phyloP scores from a whole-genome alignment of 2,329 filamentous ascomycete genomes.

The Alternaria sp. region DNA sequence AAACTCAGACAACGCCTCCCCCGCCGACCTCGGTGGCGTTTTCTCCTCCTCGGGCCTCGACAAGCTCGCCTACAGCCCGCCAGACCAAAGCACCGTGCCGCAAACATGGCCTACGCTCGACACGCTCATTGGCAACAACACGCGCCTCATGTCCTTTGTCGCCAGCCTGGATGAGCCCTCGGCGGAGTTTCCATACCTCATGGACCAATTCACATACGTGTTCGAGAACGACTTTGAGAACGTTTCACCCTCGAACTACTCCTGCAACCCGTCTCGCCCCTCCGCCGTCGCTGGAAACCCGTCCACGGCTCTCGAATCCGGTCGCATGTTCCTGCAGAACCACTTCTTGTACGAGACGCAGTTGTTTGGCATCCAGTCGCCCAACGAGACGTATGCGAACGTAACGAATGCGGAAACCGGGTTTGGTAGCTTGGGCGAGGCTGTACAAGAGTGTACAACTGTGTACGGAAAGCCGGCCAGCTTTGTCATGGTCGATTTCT shows the following conservation, averaged over 20 bases:
- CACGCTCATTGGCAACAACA: slow-evolving; percentile 68
- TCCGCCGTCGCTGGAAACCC: slow-evolving; percentile 53
- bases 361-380: slow-evolving; percentile 47
- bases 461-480: slow-evolving; percentile 72
- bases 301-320: slow-evolving; percentile 59
- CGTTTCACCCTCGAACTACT: slow-evolving; percentile 67
- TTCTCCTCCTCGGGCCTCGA: slow-evolving; percentile 61
- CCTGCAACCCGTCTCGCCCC: slow-evolving; percentile 74
- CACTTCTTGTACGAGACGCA: slow-evolving; percentile 74
- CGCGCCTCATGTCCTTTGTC: slow-evolving; percentile 72
- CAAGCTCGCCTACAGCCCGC: slow-evolving; percentile 60
- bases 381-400: slow-evolving; percentile 59
- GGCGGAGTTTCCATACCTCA: slow-evolving; percentile 60
- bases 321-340: slow-evolving; percentile 76
- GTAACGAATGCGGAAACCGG: slow-evolving; percentile 70
- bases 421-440: slow-evolving; percentile 58
- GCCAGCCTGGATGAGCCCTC: slow-evolving; percentile 54
- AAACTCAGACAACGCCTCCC: slow-evolving; percentile 67
- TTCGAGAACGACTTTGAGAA: slow-evolving; percentile 78
- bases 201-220: slow-evolving; percentile 69
- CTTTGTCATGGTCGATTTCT: slow-evolving; percentile 82
- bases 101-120: slow-evolving; percentile 74
- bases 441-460: slow-evolving; percentile 48
- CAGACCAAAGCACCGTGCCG: slow-evolving; percentile 54
- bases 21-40: slow-evolving; percentile 60